Base-by-base conservation (phyloP, 345 rosid species). In the Excoecaria cochinchinensis region DNA sequence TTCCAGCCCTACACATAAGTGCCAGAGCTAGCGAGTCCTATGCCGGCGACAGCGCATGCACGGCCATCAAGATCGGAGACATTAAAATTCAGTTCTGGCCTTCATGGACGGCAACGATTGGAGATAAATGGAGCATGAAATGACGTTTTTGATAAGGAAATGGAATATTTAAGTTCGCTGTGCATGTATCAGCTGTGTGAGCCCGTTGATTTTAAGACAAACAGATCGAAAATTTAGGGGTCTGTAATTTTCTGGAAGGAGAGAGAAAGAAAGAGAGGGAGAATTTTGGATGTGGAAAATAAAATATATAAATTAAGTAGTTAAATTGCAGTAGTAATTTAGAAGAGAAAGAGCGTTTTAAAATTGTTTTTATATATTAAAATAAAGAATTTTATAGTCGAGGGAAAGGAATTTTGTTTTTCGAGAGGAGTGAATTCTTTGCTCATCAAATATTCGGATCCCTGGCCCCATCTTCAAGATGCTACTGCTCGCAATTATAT, bases 1-100 rank as follows among this genome's bases (percentile, higher is more conserved):
- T 81, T 75, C 69, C 79, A 73, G 65, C 84, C 74, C 77, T 71
- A 82, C 86, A 76, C 92, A 90, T 85, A 89, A 87, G 87, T 8
- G 67, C 64, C 57, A 69, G 38, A 62, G 25, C 16, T 31, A 36
- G 58, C 3, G 58, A 4, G 46, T 53, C 62, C 77, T 31, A 70
- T 13, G 12, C 64, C 58, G 76, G 57, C 47, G 74, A 44, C 71
- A 50, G 52, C 16, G 69, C 83, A 82, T 76, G 85, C 84, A 80
- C 73, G 40, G 74, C 81, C 48, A 3, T 57, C 71, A 67, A 79
- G 73, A 75, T 67, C 61, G 78, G 19, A 64, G 53, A 25, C 73
- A 74, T 58, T 24, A 69, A 79, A 31, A 52, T 7, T 24, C 7
- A 69, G 17, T 25, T 17, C 59, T n/a, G 14, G 0, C 38, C 67